These are phyloP conservation scores for Suhomyces atakaporum DNA, from an alignment of 1,139 yeast species.

Conservation along the genomic window DNA sequence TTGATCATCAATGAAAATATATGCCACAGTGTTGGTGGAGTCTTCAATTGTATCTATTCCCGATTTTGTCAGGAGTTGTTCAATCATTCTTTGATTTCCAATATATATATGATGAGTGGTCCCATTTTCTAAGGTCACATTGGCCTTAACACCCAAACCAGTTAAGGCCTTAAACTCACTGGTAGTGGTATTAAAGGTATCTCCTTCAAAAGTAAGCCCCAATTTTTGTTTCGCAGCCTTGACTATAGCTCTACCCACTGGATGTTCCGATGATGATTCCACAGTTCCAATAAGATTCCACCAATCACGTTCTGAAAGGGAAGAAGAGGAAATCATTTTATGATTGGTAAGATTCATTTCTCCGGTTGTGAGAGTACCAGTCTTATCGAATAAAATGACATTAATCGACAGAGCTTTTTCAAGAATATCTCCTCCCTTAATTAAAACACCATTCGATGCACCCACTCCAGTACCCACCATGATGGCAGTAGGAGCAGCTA, in stretches of 20 bases:
- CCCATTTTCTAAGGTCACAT: conserved; percentile 26
- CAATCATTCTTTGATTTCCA: conserved; percentile 59
- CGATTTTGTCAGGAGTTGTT: conserved; percentile 22
- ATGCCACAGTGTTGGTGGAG: conserved; percentile 30
- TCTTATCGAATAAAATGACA: conserved; percentile 84
- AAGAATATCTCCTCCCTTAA: conserved; percentile 90
- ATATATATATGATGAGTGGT: conserved; percentile 40
- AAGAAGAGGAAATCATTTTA: conserved; percentile 12
- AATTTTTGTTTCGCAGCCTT: conserved; percentile 29
- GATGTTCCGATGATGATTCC: conserved; percentile 83
- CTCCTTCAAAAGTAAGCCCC: conserved; percentile 37
- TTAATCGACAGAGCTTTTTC: conserved; percentile 71
- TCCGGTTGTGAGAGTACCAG: conserved; percentile 93
- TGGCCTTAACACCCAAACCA: conserved; percentile 73
- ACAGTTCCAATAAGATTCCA: conserved; percentile 65
- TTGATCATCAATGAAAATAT: conserved; percentile 53
- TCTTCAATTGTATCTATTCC: conserved; percentile 6
- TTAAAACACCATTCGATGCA: conserved; percentile 83
- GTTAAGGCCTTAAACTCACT: conserved; percentile 52
- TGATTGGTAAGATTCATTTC: conserved; percentile 58
- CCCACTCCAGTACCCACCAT: conserved; percentile 99
- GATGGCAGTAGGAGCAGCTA: conserved; percentile 97
- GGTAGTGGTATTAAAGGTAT: conserved; percentile 30
- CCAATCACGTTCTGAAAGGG: conserved; percentile 25
- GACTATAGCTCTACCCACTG: conserved; percentile 74